Conservation (phyloP, 2,329 filamentous ascomycete genomes). For the Dothistroma septosporum region DNA sequence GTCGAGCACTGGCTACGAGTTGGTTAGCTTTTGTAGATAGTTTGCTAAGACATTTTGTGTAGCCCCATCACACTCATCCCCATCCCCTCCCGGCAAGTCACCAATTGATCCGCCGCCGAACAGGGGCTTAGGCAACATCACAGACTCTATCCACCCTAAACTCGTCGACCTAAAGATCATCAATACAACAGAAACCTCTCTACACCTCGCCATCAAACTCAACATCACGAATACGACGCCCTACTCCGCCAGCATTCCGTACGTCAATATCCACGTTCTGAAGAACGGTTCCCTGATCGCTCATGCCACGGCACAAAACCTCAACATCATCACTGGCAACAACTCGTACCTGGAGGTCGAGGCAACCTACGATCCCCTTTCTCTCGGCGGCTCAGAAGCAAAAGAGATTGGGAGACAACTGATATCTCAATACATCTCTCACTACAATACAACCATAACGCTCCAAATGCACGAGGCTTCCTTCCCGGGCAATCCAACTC, state of each 20-base stretch:
- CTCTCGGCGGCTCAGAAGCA: slow-evolving; percentile 58
- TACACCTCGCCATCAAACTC: slow-evolving; percentile 66
- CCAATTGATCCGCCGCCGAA: slow-evolving; percentile 9
- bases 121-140: slow-evolving; percentile 9
- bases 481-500: slow-evolving; percentile 66
- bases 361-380: slow-evolving; percentile 69
- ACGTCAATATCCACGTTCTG: slow-evolving; percentile 51
- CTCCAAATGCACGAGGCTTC: slow-evolving; percentile 66
- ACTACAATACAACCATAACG: slow-evolving; percentile 76
- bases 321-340: slow-evolving; percentile 62
- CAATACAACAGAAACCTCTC: slow-evolving; percentile 65
- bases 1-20: slow-evolving; percentile 4
- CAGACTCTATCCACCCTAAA: slow-evolving; percentile 51
- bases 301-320: slow-evolving; percentile 63
- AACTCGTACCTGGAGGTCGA: slow-evolving; percentile 67
- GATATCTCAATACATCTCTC: slow-evolving; percentile 81
- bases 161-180: slow-evolving; percentile 68
- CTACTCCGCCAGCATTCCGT: slow-evolving; percentile 80
- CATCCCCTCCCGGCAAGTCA: slow-evolving; percentile 6
- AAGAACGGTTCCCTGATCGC: slow-evolving; percentile 72
- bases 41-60: slow-evolving; percentile 25
- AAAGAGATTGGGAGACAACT: slow-evolving; percentile 64
- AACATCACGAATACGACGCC: slow-evolving; percentile 88
- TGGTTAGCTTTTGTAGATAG: slow-evolving; percentile 20
- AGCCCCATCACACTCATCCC: slow-evolving; percentile 21